Evolutionary conservation across 2,329 filamentous ascomycete species (phyloP), one percentile per base, ranked within the genome.

Genomic region (Claviceps sorghi): DNA sequence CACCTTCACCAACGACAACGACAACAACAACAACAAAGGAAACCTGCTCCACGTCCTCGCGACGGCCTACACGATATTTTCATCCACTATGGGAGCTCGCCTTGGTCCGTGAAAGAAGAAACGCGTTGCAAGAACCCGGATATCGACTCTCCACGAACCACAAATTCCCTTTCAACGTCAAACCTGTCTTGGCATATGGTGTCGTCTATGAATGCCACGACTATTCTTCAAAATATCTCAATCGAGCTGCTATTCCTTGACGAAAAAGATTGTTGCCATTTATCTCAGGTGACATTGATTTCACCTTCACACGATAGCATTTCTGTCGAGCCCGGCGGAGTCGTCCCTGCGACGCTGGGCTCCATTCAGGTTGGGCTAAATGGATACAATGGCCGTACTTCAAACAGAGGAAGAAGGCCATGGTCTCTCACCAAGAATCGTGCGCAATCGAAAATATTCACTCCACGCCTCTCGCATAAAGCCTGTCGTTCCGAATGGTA

Each of bases 381-480:
- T 61, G 60, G 54, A 56, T 51, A 41, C 57, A 38, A 60, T 61
- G 56, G 54, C 55, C 50, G 38, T 56, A 19, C 48, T 56, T n/a
- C 55, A 51, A 10, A 21, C 55, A 19, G 56, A 54, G 19, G 56
- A 56, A 42, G 49, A 52, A 26, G 52, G 46, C 13, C 49, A 54
- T 29, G 30, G 49, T 50, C 48, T 47, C 46, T 46, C 51, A 26
- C 52, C 55, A 45, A 56, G 52, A 38, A 57, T 51, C 41, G 19
- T 49, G n/a, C 47, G 43, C 22, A 57, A 59, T 46, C 56, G 58
- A 29, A 59, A 61, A 45, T 53, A 52, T 21, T 59, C 58, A 22
- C 49, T 60, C 49, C 60, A 60, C 45, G 56, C 60, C 41, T 58
- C 59, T 10, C 58, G 59, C 29, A 48, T 59, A 38, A 59, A 57